A percentile compares a stretch with the other conserved stretches of the same genome.
Conservation (phyloP, 768 basidiomycete species). For the Leccinum rimulosum region DNA sequence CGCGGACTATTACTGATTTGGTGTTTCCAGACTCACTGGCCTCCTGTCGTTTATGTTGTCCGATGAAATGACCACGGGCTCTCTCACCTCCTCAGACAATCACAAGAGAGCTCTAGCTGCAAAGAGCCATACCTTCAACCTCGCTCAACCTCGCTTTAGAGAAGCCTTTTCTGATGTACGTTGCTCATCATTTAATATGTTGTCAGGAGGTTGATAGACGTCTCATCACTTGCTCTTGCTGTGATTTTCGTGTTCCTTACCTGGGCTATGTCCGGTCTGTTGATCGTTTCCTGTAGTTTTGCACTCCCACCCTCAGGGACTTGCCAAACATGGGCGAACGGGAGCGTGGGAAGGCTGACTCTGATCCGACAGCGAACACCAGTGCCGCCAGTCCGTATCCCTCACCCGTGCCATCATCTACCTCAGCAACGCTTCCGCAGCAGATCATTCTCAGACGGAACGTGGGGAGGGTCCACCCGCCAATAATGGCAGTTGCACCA, state of each 20-base stretch:
- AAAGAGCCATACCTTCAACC: constrained; percentile 84
- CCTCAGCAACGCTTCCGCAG: constrained; percentile 21
- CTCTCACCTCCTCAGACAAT: constrained; percentile 72
- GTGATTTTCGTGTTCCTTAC: constrained; percentile 16
- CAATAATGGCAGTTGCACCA: constrained; percentile 12
- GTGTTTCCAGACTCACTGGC: constrained; percentile 72
- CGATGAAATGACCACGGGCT: constrained; percentile 96
- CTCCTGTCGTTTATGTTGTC: constrained; percentile 92
- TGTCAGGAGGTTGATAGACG: constrained; percentile 21
- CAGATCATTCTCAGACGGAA: constrained; percentile 21
- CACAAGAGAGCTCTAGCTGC: constrained; percentile 78
- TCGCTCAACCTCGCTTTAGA: constrained; percentile 72
- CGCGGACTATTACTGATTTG: constrained; percentile 8
- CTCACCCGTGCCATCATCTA: constrained; percentile 17
- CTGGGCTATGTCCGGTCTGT: constrained; percentile 13
- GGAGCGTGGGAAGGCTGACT: constrained; percentile 54
- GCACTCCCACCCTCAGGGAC: constrained; percentile 59
- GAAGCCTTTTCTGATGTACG: constrained; percentile 88
- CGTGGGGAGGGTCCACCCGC: constrained; percentile 20
- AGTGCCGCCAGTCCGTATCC: constrained; percentile 15
- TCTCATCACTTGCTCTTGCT: constrained; percentile 18
- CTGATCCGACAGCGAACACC: constrained; percentile 23
- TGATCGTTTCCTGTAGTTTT: constrained; percentile 53
- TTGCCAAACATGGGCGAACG: constrained; percentile 93
- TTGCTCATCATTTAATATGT: constrained; percentile 20